These are phyloP conservation scores for Juncus effusus DNA, from an alignment of 176 grass and related monocot genomes.

Conservation along the genomic window DNA sequence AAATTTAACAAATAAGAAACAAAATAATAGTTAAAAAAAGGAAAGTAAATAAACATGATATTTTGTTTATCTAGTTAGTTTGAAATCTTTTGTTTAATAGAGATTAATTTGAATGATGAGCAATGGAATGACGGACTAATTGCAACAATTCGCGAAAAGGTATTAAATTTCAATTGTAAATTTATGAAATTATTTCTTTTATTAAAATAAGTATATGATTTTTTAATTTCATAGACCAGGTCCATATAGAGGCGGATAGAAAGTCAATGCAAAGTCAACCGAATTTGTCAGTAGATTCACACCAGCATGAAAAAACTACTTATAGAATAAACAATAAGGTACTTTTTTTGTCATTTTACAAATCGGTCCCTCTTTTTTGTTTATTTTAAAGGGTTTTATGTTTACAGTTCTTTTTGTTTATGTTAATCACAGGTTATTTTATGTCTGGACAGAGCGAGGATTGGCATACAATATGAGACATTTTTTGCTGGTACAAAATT, in stretches of 20 bases:
- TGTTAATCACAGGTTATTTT: slow-evolving; percentile 63
- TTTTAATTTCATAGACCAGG: slow-evolving; percentile 52
- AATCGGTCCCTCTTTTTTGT: slow-evolving; percentile 19
- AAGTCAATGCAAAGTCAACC: slow-evolving; percentile 54
- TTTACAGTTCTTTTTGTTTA: neutral
- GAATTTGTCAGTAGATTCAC: slow-evolving; percentile 48
- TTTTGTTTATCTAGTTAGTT: slow-evolving; percentile 20
- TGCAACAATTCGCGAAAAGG: slow-evolving; percentile 94
- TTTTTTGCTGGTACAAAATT: slow-evolving; percentile 68
- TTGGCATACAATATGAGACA: slow-evolving; percentile 94
- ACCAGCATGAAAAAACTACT: slow-evolving; percentile 54
- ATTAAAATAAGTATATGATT: too few species aligned
- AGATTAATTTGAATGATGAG: slow-evolving; percentile 68
- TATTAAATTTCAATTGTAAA: slow-evolving; percentile 21
- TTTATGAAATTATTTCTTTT: too few species aligned
- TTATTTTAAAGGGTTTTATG: slow-evolving; percentile 10
- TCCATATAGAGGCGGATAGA: slow-evolving; percentile 95
- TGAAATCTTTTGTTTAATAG: slow-evolving; percentile 37
- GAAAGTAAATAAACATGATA: slow-evolving; percentile 3
- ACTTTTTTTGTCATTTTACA: slow-evolving; percentile 16
- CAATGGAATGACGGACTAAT: slow-evolving; percentile 95
- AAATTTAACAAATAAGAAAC: neutral
- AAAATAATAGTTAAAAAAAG: neutral
- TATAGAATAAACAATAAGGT: slow-evolving; percentile 91
- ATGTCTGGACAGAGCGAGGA: slow-evolving; percentile 83